These are phyloP conservation scores for Candida pseudoviswanathii DNA, from an alignment of 1,139 yeast genomes.

Conservation along the genomic window DNA sequence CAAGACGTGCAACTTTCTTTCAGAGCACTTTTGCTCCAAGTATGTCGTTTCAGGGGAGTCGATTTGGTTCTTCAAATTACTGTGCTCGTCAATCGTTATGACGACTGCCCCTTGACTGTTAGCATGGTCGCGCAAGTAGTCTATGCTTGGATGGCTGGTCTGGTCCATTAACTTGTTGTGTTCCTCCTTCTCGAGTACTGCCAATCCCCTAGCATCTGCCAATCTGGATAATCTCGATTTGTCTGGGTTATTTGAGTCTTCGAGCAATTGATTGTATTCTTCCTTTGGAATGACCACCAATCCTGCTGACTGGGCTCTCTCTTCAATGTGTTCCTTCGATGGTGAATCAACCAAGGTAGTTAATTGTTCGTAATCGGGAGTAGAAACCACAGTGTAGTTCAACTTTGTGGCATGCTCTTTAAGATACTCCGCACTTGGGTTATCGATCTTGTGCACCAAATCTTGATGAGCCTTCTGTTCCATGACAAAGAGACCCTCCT, in stretches of 20 bases:
- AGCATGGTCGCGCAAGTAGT: conserved; percentile 20
- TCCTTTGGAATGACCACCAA: conserved; percentile 33
- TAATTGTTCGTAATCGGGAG: conserved; percentile 27
- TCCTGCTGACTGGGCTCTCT: conserved; percentile 34
- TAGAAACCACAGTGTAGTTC: conserved; percentile 23
- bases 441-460: conserved; percentile 17
- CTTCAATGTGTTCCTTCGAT: conserved; percentile 35
- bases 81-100: conserved; percentile 22
- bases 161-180: conserved; percentile 18
- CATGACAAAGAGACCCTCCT: conserved; percentile 19
- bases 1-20: conserved; percentile 11
- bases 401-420: conserved; percentile 21
- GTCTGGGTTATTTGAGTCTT: conserved; percentile 29
- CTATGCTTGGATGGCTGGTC: conserved; percentile 24
- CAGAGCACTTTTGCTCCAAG: conserved; percentile 20
- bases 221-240: conserved; percentile 18
- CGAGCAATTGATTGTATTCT: conserved; percentile 21
- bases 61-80: conserved; percentile 15
- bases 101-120: conserved; percentile 12
- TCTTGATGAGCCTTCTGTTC: conserved; percentile 13
- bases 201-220: conserved; percentile 18
- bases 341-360: conserved; percentile 32
- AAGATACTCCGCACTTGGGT: conserved; percentile 24
- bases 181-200: conserved; percentile 19
- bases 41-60: conserved; percentile 24